Percentiles rank a stretch among this genome's conserved stretches.
Conservation (phyloP, 2,329 filamentous ascomycete species). For the Monascus ruber region DNA sequence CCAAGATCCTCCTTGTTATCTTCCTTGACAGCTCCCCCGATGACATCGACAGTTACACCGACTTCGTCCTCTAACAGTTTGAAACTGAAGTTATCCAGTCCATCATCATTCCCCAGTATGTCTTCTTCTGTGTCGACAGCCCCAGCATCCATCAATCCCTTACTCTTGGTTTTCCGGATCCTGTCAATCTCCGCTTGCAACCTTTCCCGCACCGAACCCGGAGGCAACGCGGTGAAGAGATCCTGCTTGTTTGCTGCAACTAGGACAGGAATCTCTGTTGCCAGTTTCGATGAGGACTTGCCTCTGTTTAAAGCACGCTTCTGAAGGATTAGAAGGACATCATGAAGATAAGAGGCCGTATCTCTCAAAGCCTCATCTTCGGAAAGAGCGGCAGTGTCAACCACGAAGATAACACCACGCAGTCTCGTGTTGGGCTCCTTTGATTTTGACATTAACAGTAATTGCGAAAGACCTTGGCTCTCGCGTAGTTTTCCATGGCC, state of each 20-base stretch:
- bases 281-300: constrained; percentile 45
- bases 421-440: constrained; percentile 35
- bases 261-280: constrained; percentile 58
- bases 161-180: constrained; percentile 64
- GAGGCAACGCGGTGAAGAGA: constrained; percentile 81
- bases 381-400: constrained; percentile 65
- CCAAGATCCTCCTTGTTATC: constrained; percentile 41
- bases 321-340: constrained; percentile 74
- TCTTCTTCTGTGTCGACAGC: constrained; percentile 61
- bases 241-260: constrained; percentile 93
- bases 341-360: constrained; percentile 76
- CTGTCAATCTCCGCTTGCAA: constrained; percentile 73
- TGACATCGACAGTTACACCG: constrained; percentile 63
- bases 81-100: constrained; percentile 68
- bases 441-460: constrained; percentile 19
- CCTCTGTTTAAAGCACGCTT: constrained; percentile 48
- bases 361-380: constrained; percentile 47
- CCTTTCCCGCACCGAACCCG: constrained; percentile 58
- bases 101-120: constrained; percentile 72
- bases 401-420: constrained; percentile 68
- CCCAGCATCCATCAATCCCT: constrained; percentile 71
- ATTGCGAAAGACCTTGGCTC: constrained; percentile 36
- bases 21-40: constrained; percentile 58
- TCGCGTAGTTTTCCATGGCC: constrained; percentile 89
- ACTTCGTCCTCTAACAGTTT: constrained; percentile 66